Evolutionary conservation across 805 yeast species (phyloP).

Genomic region (Suhomyces vadensis): DNA sequence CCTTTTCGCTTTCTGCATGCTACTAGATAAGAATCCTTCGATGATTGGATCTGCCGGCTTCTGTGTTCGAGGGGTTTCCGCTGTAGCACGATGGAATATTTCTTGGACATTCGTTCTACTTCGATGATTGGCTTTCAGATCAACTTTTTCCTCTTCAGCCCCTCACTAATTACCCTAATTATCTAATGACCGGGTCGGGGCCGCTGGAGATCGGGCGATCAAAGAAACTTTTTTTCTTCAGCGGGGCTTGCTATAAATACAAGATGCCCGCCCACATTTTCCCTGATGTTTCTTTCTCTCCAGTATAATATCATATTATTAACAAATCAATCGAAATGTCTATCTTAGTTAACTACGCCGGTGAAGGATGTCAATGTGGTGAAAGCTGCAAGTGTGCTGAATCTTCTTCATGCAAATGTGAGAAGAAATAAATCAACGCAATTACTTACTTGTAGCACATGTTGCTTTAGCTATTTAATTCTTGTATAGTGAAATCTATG

Average conservation of each 20-base stretch:
- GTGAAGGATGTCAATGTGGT: slow-evolving; percentile 10
- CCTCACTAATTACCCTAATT: no score
- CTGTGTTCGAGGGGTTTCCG: not conserved
- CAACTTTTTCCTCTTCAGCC: no score
- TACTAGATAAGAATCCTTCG: not conserved
- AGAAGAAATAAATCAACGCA: slow-evolving; percentile 3
- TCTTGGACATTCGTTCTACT: not conserved
- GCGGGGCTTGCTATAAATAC: not conserved
- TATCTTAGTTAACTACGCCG: slow-evolving; percentile 8
- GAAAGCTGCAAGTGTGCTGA: slow-evolving; percentile 9
- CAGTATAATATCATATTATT: not conserved
- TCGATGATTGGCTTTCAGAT: not conserved
- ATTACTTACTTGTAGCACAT: not conserved
- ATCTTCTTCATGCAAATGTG: slow-evolving; percentile 3
- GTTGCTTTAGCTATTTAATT: not conserved
- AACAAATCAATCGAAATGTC: not conserved
- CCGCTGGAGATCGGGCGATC: not conserved
- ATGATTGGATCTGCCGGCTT: not conserved
- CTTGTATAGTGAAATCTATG: no score
- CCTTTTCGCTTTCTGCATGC: not conserved
- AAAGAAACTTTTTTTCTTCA: not conserved
- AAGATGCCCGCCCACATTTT: not conserved
- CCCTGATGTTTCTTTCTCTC: no score
- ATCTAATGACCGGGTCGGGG: not conserved
- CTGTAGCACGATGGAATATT: not conserved